Base-by-base conservation (phyloP, 2,329 filamentous ascomycete species). In the Fusarium domesticum region DNA sequence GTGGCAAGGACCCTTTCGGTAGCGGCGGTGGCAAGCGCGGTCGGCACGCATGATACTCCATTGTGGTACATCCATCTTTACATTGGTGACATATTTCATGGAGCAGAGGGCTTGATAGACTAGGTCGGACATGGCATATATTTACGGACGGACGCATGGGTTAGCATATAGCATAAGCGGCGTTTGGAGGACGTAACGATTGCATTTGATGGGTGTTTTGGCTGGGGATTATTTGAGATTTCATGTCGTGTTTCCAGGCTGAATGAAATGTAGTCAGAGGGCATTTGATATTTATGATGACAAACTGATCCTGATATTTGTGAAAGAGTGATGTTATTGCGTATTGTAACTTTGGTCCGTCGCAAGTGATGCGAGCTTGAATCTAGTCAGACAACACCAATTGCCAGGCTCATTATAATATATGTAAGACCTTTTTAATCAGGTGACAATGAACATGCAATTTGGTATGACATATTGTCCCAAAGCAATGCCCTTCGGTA, bases 1-100 rank as follows among this genome's bases (percentile, higher is more conserved):
- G 76, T 47, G 78, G 78, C 34, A 85, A 84, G 60, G 84, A 88
- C 48, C 63, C 73, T 25, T 76, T 77, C 51, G 71, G 73, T 12
- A 69, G 67, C 20, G 65, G 66, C 28, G 23, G 8, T 28, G 66
- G 69, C 33, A 82, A 82, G 62, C 68, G 78, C 45, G 72, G 67
- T 41, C 70, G 78, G 39, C 77, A 81, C 51, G 51, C 63, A 44
- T 70, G 55, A 65, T 32, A 18, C 14, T n/a, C 15, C 15, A 16
- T 10, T 18, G 16, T 31, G 17, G 18, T 17, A 18, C 39, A 43
- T 43, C 33, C 42, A 39, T 47, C 19, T 50, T 55, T 34, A 35
- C 37, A 47, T 45, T 34, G 39, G 42, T 28, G 37, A 36, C 42
- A 56, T 46, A 41, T 44, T 49, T 53, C 43, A 49, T 36, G 48